Evolutionary conservation across 352 stramenopile genomes (phyloP).

Genomic region (Elongisporangium prolatum): DNA sequence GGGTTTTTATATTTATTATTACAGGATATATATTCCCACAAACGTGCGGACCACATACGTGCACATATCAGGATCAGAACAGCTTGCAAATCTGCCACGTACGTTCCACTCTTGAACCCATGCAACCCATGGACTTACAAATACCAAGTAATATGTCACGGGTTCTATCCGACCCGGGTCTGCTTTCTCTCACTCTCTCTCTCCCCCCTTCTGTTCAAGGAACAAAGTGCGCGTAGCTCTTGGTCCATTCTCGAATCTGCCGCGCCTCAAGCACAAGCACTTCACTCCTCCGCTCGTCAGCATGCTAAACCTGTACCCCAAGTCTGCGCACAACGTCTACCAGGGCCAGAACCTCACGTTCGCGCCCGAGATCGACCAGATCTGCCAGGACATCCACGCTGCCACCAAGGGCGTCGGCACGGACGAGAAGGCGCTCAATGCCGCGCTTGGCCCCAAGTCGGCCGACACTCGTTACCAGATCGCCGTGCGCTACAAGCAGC

Average conservation of each 20-base stretch:
- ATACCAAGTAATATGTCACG: constrained; percentile 9
- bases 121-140: background rate
- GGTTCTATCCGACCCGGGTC: constrained; percentile 4
- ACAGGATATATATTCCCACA: background rate
- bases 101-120: background rate
- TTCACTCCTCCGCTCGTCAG: constrained; percentile 8
- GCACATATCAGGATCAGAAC: background rate
- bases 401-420: constrained; percentile 67
- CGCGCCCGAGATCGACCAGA: constrained; percentile 38
- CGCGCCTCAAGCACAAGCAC: constrained; percentile 1
- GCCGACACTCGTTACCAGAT: constrained; percentile 62
- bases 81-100: background rate
- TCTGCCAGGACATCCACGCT: constrained; percentile 49
- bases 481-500: constrained; percentile 54
- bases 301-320: constrained; percentile 79
- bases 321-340: constrained; percentile 57
- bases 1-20: background rate
- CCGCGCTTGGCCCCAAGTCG: constrained; percentile 48
- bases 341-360: constrained; percentile 39
- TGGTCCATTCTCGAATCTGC: constrained; percentile 26
- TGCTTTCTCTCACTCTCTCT: no score
- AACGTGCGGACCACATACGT: background rate
- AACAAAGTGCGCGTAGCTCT: background rate
- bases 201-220: background rate
- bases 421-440: constrained; percentile 43